Evolutionary conservation across 352 stramenopile species (phyloP), one percentile per base, ranked within the genome.

Genomic region (Thalassiosira livingstoniorum): DNA sequence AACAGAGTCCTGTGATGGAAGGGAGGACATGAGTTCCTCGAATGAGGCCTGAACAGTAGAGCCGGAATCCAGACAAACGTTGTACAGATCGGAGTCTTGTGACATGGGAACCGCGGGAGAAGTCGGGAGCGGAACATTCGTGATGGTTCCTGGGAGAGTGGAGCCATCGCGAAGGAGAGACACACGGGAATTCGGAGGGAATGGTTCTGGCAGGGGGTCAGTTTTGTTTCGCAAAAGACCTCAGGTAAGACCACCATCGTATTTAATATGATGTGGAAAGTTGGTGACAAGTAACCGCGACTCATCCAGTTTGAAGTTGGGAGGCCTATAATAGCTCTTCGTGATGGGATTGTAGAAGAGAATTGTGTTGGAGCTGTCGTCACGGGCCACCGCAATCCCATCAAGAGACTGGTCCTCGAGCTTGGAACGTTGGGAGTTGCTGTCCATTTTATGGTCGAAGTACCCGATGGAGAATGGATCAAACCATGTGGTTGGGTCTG

Each of bases 261-360:
- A 73, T 2, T 13, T n/a, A 10, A 61, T 53, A 27, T 23, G 27
- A 7, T 72, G 66, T 23, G 62, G 72, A 23, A 67, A 80, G 21
- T 2, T 21, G 0, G 62, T 54, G 10, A 61, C 23, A 0, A 62
- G 62, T 2, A 73, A 53, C 0, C 18, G 23, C 4, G 18, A 3
- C 51, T 80, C 35, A 32, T 80, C 37, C 4, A 73, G 37, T n/a
- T 67, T 67, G 62, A 62, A 72, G 15, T 29, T 53, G 1, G 34
- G 4, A 3, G 72, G 57, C 2, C 27, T 35, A 39, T 80, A 80
- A n/a, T 73, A 80, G 0, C 29, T 45, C 3, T 51, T 34, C 1
- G 27, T 73, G 34, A 80, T 27, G 29, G 72, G 72, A 66, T 72
- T 79, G 61, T 73, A 80, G 39, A 80, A 80, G 2, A 51, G 1